phyloP scores from a whole-genome alignment of 2,329 filamentous ascomycete species.

The Sordariomycetes sp. region DNA sequence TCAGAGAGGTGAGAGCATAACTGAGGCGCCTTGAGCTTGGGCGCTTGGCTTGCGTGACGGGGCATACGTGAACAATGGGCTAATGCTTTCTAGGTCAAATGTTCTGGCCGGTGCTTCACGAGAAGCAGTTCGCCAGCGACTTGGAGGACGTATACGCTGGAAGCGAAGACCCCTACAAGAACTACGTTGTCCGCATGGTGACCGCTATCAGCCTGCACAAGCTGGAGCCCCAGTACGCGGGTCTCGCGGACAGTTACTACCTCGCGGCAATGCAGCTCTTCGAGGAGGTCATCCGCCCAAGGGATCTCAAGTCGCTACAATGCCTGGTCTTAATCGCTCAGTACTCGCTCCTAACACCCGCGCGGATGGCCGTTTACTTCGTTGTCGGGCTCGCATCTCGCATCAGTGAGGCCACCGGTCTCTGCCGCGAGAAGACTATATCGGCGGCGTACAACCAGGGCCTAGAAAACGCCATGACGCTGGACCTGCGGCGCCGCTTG shows the following conservation, averaged over 20 bases:
- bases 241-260: conserved; percentile 90
- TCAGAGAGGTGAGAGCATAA: conserved; percentile 56
- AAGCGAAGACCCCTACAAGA: conserved; percentile 65
- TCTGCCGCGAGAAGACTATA: conserved; percentile 85
- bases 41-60: neutral
- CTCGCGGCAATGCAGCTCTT: conserved; percentile 78
- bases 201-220: conserved; percentile 93
- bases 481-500: conserved; percentile 82
- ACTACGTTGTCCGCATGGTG: conserved; percentile 83
- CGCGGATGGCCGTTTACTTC: conserved; percentile 85
- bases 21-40: neutral
- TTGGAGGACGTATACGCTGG: conserved; percentile 73
- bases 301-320: conserved; percentile 83
- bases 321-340: conserved; percentile 80
- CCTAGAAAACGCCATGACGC: conserved; percentile 57
- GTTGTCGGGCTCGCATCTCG: conserved; percentile 80
- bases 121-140: conserved; percentile 65
- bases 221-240: conserved; percentile 80
- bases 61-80: neutral
- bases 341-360: conserved; percentile 88
- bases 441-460: conserved; percentile 48
- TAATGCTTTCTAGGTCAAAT: conserved; percentile 58
- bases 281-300: conserved; percentile 73
- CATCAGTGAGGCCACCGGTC: conserved; percentile 78
- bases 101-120: conserved; percentile 79